Evolutionary conservation across 768 basidiomycete genomes (phyloP), one percentile per base, ranked within the genome.

Genomic region (Dentipellis fragilis): DNA sequence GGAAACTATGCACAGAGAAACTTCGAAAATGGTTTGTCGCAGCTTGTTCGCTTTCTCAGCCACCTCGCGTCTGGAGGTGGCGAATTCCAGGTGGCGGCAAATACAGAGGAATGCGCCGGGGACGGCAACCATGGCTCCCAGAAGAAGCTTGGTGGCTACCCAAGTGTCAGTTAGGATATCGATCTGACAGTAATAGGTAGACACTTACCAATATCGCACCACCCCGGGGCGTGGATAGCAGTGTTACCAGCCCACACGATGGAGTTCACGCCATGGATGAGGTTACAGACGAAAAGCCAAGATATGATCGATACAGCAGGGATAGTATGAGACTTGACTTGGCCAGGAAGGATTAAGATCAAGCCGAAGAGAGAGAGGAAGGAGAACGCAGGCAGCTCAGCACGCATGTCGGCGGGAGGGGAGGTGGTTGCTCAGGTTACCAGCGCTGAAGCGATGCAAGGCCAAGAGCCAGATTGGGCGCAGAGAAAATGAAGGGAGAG

Each of bases 171-270:
- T 36, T 39, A 10, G 22, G 2, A 22, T 54, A 11, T 16, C n/a
- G n/a, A n/a, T n/a, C n/a, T n/a, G 48, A 11, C 12, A 2, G 3
- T 10, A 4, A 36, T 42, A 34, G 21, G 3, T 42, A 35, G 48
- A 50, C 19, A 4, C 73, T 62, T 55, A 75, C 74, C 56, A 21
- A 75, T 70, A 56, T 75, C 74, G 57, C 73, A 74, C 68, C 69
- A 75, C 7, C 66, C 62, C 1, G 70, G 69, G 0, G 62, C 58
- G 10, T 52, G 56, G 39, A 67, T 59, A 2, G 48, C 58, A 46
- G 58, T 56, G 34, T 64, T 68, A 46, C 68, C 68, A 35, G 58
- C 58, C 73, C 72, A 75, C 14, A 70, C 54, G 39, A 74, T 58
- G 6, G 64, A 40, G 59, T 72, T 68, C 49, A 71, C 59, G 54